Evolutionary conservation across 129 eudicot genomes (phyloP), one percentile per base, ranked within the genome.

Genomic region (Flaveria brownii): DNA sequence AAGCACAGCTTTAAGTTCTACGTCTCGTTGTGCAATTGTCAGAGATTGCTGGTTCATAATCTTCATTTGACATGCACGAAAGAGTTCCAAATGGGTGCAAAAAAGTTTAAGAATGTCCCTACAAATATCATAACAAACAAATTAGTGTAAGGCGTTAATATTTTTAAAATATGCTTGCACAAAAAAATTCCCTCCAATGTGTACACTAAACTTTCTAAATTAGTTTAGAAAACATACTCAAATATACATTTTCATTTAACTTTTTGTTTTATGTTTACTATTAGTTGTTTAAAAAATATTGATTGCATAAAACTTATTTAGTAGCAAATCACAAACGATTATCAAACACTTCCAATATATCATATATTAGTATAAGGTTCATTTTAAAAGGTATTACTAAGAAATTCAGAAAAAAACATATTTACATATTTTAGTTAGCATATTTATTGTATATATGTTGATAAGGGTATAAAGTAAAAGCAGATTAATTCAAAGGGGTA

Each of bases 91-190:
- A 49, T 88, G 91, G 71, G 88, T 77, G 85, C 87, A 87, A 43
- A 91, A 28, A 68, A 89, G 87, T 78, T 82, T 82, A 46, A 95
- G 73, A n/a, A 89, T 71, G 80, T 95, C 99, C 91, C 99, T 95
- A 92, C 87, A 86, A 16, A 80, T 55, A 41, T 55, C 57, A 79
- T 52, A 68, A 17, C 45, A 79, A 62, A 68, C 54, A 9, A 33
- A 25, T 52, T 59, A 23, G 45, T 14, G 22, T 63, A 15, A 63
- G 28, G 6, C 5, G 20, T n/a, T 2, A 63, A 63, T 15, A 11
- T 63, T 30, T 28, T 28, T 63, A 63, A 11, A 63, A 63, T 13
- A 63, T 14, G 43, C 20, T 63, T 63, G n/a, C 65, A 59, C 65
- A 26, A 13, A 61, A 9, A 60, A 61, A 61, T 4, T 25, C 18